Base-by-base conservation (phyloP, 2,329 filamentous ascomycete species). In the Neospermospora avenae region DNA sequence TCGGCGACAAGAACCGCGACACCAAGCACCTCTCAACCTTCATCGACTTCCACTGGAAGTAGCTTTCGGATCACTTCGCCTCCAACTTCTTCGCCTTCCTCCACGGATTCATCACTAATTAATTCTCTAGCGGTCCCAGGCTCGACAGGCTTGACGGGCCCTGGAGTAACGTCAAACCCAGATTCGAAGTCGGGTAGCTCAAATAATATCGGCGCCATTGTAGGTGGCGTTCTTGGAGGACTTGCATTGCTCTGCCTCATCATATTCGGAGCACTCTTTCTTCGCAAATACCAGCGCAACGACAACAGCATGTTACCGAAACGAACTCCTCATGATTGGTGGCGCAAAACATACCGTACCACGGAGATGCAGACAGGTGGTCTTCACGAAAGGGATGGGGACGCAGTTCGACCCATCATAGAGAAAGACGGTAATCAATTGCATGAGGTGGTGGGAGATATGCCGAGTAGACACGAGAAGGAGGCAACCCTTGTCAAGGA, bases 161-260 rank as follows among this genome's bases (percentile, higher is more conserved):
- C 28, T 34, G 46, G 25, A 3, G 8, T 60, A 44, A 61, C 59
- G 37, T 44, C 59, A 31, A 51, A 31, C 35, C 25, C 55, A 16
- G 37, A 31, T 16, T 45, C 59, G 7, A 28, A 39, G 35, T 10
- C 55, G 6, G 20, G 48, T 20, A 22, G 28, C 18, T 52, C 56
- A 24, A 72, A 67, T 54, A 72, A 72, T 51, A 71, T 62, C 1
- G 70, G 70, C 5, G 67, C 69, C 28, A 75, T 76, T 37, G 63
- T 75, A 11, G 74, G 73, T 5, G 75, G 73, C 4, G 68, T 72
- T 2, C 58, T 76, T 13, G 74, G 73, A 6, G 72, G 73, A 1
- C 57, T 76, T 2, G 73, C 69, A 2, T 65, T 76, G 2, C 16
- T 77, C 1, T 74, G 74, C 59, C 65, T 68, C 18, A 60, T 65